phyloP scores from a whole-genome alignment of 257 asterid species.

The Nyctanthes arbortristis region DNA sequence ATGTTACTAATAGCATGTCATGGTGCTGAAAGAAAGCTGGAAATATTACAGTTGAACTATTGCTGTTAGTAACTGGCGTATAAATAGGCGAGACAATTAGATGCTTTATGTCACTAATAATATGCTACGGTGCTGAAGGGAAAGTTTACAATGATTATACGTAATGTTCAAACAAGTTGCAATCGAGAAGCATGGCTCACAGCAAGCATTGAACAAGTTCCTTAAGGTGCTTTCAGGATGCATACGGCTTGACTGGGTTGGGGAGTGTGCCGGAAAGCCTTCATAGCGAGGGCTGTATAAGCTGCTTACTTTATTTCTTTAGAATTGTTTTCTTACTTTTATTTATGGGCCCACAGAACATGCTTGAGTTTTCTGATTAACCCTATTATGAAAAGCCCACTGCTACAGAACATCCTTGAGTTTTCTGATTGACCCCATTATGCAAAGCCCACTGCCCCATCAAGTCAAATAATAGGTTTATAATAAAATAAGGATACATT shows the following conservation, averaged over 20 bases:
- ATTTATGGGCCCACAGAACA: background rate
- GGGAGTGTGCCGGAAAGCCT: background rate
- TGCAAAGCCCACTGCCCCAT: background rate
- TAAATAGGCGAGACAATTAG: background rate
- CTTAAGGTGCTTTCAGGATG: background rate
- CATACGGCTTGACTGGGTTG: background rate
- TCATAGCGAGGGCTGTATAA: background rate
- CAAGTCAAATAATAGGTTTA: background rate
- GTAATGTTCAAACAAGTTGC: slow-evolving; percentile 4
- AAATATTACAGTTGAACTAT: background rate
- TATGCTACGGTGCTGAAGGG: slow-evolving; percentile 10
- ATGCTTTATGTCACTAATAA: background rate
- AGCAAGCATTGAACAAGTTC: background rate
- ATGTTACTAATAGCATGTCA: background rate
- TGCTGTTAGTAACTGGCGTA: background rate
- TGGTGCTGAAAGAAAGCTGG: slow-evolving; percentile 11
- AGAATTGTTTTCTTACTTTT: background rate
- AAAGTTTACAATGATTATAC: slow-evolving; percentile 15
- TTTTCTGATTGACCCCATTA: background rate
- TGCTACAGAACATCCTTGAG: background rate
- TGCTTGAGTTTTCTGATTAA: background rate
- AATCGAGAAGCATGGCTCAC: background rate
- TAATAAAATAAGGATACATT: background rate
- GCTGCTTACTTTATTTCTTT: background rate
- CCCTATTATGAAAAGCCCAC: background rate